Evolutionary conservation across 306 rosid species (phyloP).

Genomic region (Cicer cuneatum): DNA sequence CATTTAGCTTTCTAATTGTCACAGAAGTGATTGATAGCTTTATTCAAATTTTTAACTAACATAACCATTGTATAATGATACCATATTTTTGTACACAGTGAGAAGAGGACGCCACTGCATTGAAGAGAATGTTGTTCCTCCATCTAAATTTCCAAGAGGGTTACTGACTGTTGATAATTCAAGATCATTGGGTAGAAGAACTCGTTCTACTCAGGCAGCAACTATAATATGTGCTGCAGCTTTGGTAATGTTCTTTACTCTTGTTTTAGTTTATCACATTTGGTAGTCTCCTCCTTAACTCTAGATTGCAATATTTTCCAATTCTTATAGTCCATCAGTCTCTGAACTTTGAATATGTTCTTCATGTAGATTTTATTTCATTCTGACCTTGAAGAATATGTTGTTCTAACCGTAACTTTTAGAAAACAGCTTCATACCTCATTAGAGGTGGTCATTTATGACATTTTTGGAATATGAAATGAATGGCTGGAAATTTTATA

Average conservation of each 20-base stretch:
- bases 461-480: background rate
- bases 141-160: constrained; percentile 39
- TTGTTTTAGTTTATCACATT: background rate
- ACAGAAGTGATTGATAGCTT: constrained; percentile 10
- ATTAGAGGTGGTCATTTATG: constrained; percentile 2
- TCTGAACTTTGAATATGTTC: constrained; percentile 4
- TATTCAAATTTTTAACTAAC: constrained; percentile 19
- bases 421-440: background rate
- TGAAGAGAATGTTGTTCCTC: constrained; percentile 36
- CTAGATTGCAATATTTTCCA: constrained; percentile 1
- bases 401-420: background rate
- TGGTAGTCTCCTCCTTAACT: constrained; percentile 24
- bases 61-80: background rate
- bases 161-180: constrained; percentile 9
- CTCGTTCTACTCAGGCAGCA: constrained; percentile 37
- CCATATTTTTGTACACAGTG: constrained; percentile 40
- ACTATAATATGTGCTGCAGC: constrained; percentile 58
- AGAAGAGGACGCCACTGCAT: constrained; percentile 40
- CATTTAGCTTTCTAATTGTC: background rate
- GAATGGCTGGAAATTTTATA: background rate
- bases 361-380: background rate
- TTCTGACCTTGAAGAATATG: constrained; percentile 7
- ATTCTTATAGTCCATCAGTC: background rate
- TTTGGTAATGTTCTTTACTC: constrained; percentile 48
- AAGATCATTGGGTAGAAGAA: constrained; percentile 34